phyloP scores from a whole-genome alignment of 768 basidiomycete species.

The Auricularia cornea region DNA sequence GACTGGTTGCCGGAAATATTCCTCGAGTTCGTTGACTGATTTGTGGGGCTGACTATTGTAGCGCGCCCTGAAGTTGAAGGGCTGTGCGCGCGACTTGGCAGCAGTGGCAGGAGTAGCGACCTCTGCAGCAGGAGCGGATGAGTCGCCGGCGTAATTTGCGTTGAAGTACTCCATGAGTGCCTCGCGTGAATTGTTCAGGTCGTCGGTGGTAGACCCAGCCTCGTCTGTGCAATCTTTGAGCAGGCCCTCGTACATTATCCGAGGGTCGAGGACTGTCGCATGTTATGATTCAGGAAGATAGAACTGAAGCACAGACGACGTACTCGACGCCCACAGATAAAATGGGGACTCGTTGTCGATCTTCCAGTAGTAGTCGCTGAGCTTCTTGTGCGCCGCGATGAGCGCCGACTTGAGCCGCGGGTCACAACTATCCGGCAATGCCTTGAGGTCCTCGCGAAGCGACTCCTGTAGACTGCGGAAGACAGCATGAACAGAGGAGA shows the following conservation, averaged over 20 bases:
- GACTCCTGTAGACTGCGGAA: constrained; percentile 27
- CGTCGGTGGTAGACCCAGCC: not conserved
- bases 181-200: not conserved
- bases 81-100: no score
- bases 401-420: constrained; percentile 17
- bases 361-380: constrained; percentile 26
- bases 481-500: constrained; percentile 26
- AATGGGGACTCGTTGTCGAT: constrained; percentile 23
- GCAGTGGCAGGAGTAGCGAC: no score
- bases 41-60: no score
- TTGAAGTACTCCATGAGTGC: not conserved
- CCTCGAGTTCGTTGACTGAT: no score
- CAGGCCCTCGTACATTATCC: constrained; percentile 21
- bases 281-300: not conserved
- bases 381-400: constrained; percentile 21
- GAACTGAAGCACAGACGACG: not conserved
- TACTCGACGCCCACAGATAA: constrained; percentile 26
- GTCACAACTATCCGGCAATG: constrained; percentile 13
- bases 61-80: no score
- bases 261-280: constrained; percentile 26
- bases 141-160: not conserved
- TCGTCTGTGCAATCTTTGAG: constrained; percentile 17
- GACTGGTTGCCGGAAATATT: no score
- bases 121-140: no score
- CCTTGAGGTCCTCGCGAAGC: constrained; percentile 13